These are phyloP conservation scores for Aspergillus homomorphus DNA, from an alignment of 495 filamentous ascomycete species.

Conservation along the genomic window DNA sequence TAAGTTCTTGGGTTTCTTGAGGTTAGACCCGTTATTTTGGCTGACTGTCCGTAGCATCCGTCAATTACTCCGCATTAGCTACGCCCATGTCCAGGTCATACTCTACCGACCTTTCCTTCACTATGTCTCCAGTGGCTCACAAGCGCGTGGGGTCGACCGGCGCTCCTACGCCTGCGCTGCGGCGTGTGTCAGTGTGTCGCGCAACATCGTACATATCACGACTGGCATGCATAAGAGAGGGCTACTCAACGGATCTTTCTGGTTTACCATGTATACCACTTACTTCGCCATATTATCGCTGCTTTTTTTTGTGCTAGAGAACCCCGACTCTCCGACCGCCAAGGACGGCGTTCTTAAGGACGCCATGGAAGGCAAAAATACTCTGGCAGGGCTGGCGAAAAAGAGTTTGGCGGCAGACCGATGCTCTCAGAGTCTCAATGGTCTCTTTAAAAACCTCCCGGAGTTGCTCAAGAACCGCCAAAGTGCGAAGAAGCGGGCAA, in stretches of 20 bases:
- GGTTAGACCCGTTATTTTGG: neutral
- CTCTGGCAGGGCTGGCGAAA: conserved; percentile 72
- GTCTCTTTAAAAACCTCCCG: conserved; percentile 78
- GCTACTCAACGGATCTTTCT: conserved; percentile 84
- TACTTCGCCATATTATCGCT: conserved; percentile 92
- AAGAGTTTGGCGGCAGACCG: conserved; percentile 86
- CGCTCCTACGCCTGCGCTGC: conserved; percentile 87
- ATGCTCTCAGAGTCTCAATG: conserved; percentile 68
- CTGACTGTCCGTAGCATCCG: conserved; percentile 58
- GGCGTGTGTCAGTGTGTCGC: conserved; percentile 85
- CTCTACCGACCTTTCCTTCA: conserved; percentile 94
- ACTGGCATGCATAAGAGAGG: conserved; percentile 82
- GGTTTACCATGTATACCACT: conserved; percentile 95
- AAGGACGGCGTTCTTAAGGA: conserved; percentile 76
- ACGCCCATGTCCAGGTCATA: conserved; percentile 90
- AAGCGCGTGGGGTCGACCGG: conserved; percentile 71
- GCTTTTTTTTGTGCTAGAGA: conserved; percentile 87
- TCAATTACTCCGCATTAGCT: conserved; percentile 82
- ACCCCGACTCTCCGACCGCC: conserved; percentile 71
- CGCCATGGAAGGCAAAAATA: conserved; percentile 76
- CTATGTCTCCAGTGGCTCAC: conserved; percentile 74
- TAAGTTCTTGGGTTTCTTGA: conserved; percentile 40
- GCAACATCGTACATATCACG: conserved; percentile 92
- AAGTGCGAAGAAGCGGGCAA: conserved; percentile 38
- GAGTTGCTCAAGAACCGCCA: conserved; percentile 59